Percentiles rank a stretch among this genome's conserved stretches.
Conservation (phyloP, 164 flowering plant genomes). For the Echeveria elegans region DNA sequence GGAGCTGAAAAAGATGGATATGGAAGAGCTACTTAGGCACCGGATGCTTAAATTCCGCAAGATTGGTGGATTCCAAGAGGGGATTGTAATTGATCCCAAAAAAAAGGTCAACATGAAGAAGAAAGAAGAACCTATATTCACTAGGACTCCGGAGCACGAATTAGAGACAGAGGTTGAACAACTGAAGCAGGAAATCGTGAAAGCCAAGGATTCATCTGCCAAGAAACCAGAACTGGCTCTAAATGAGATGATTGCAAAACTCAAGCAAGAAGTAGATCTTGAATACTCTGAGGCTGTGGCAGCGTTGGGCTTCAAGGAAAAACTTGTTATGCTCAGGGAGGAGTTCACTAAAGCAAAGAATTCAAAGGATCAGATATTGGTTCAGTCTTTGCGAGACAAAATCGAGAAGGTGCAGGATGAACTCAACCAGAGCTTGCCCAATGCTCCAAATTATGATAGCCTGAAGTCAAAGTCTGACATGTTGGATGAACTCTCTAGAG, state of each 20-base stretch:
- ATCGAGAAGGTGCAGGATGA: conserved; percentile 41
- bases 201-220: conserved; percentile 44
- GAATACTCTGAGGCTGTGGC: conserved; percentile 58
- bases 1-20: conserved; percentile 76
- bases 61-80: conserved; percentile 72
- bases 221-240: conserved; percentile 30
- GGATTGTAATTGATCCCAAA: conserved; percentile 46
- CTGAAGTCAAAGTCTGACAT: conserved; percentile 46
- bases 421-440: conserved; percentile 33
- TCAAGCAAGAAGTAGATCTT: conserved; percentile 49
- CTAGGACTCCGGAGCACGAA: conserved; percentile 27
- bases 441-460: conserved; percentile 58
- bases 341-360: conserved; percentile 40
- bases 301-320: conserved; percentile 47
- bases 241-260: conserved; percentile 49
- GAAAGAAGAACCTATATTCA: conserved; percentile 36
- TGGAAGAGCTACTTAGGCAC: conserved; percentile 42
- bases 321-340: conserved; percentile 29
- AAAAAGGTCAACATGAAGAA: conserved; percentile 58
- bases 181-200: conserved; percentile 43
- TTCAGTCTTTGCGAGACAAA: conserved; percentile 34
- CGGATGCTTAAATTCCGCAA: conserved; percentile 64
- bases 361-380: conserved; percentile 24
- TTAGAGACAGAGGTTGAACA: conserved; percentile 59
- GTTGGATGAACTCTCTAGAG: conserved; percentile 52